Evolutionary conservation across 2,329 filamentous ascomycete species (phyloP), one percentile per base, ranked within the genome.

Genomic region (Penicillium sp.): DNA sequence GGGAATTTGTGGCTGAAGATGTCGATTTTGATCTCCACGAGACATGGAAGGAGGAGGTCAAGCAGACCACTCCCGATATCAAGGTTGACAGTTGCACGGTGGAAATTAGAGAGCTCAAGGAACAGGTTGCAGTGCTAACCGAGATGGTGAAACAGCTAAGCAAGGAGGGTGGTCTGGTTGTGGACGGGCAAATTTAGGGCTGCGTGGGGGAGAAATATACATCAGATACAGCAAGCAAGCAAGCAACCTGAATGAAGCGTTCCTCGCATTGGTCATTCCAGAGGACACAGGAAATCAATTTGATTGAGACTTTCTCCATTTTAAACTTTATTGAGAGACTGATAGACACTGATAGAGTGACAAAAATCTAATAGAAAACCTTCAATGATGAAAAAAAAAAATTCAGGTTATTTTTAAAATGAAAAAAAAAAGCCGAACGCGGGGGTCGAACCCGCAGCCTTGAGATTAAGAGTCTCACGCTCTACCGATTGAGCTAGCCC

Each of bases 31-130:
- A 94, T 57, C 74, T 78, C 1, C 86, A 91, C 46, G 64, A 59
- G 18, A 87, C 86, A 0, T 98, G 93, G 93, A 73, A 78, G 23
- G 88, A 93, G 73, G 83, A 77, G 40, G 89, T 95, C 2, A 75
- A 81, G 35, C 69, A 73, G n/a, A 84, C 80, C 15, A 86, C 81
- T 62, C 86, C 89, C 1, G 88, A 97, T 62, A 78, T 97, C 4
- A 84, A 88, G 54, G 79, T 84, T 20, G 88, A 96, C 48, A 78
- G 77, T 8, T 81, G 84, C 1, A 80, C 87, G n/a, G 47, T 84
- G 16, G 88, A 94, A 50, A 55, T 73, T 13, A 58, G 61, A 18
- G 57, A 69, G 43, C 50, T 74, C 42, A 69, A 60, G 50, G 57
- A 65, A 32, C 63, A 73, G 47, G 73, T 93, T 18, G 73, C 82